Evolutionary conservation across 352 stramenopile species (phyloP), one percentile per base, ranked within the genome.

Genomic region (Phytophthora multivora): DNA sequence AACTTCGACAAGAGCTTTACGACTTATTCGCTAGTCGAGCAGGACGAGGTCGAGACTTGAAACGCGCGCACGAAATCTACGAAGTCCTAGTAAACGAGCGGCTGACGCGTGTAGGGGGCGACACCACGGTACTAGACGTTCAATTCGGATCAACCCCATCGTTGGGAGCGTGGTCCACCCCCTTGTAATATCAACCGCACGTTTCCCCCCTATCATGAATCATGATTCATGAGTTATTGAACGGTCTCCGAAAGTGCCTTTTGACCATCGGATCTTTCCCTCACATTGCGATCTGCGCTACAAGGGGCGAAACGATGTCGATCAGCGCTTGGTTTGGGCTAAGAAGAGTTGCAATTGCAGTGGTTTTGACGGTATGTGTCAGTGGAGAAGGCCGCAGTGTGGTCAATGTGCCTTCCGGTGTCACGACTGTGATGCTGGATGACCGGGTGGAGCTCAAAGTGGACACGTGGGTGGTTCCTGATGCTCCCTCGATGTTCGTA

Each of bases 1-100:
- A 85, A 46, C 70, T 75, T 35, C 73, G 79, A 18, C 77, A 84
- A 45, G 79, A 88, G 39, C 66, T 88, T 23, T 83, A 77, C 59
- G 79, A 84, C 10, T 40, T 84, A 9, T 81, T 88, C 35, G 65
- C 75, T 28, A 59, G 52, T 49, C 75, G 71, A 12, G 41, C 59
- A 11, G 65, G 54, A 25, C 16, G 62, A 53, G 36, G 53, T 51
- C 31, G 58, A 43, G 66, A 70, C 30, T 51, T 88, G 11, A 50
- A 71, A 42, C 75, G 73, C 5, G 75, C 71, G 0, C 30, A 53
- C 21, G 68, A 80, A 46, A 66, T 77, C 38, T 77, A 70, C 39
- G 59, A 74, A 26, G 53, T 68, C 23, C 58, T 79, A 26, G 55
- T 74, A 30, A 72, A 70, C 13, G 71, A 75, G 16, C 62, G 66